Evolutionary conservation across 345 rosid species (phyloP), one percentile per base, ranked within the genome.

Genomic region (Citrus sp.): DNA sequence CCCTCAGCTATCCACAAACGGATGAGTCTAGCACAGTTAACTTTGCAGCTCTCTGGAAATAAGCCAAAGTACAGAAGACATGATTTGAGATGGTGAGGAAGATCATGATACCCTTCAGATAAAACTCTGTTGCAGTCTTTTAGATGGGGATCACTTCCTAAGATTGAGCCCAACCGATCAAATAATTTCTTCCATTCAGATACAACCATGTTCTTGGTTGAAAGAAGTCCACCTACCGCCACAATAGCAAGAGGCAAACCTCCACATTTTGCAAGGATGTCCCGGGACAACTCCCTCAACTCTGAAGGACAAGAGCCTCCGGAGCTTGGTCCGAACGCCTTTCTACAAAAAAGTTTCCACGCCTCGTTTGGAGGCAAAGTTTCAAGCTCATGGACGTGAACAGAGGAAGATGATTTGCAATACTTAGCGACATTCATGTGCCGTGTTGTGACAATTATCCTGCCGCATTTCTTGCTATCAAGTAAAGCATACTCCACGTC

Each of bases 1-100:
- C 81, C 78, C 56, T 83, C 86, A 1, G 80, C 81, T 19, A 80
- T 67, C 83, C 86, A 80, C 51, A 75, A n/a, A 9, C 71, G 49
- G n/a, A 64, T 28, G 0, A 84, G 51, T 54, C 65, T 70, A 30
- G 34, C 64, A 10, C 38, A 6, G 5, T 22, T 28, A 55, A 84
- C 13, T 2, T 37, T 3, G 37, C 51, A 37, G 73, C 72, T 70
- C 37, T 84, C 84, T 0, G 75, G 86, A 56, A 84, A 80, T 35
- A 73, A 40, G 10, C 86, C 35, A 3, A 83, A 72, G 75, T 78
- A 82, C 66, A 78, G 42, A 70, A 73, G 76, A 49, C 79, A 82
- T 60, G 58, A 9, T 32, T 82, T 82, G 46, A 82, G 75, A 5
- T 70, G 40, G 49, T 74, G 55, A 4, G 85, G 85, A 14, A 82